Conservation (phyloP, 805 yeast genomes). For the Pichia scutulata region DNA sequence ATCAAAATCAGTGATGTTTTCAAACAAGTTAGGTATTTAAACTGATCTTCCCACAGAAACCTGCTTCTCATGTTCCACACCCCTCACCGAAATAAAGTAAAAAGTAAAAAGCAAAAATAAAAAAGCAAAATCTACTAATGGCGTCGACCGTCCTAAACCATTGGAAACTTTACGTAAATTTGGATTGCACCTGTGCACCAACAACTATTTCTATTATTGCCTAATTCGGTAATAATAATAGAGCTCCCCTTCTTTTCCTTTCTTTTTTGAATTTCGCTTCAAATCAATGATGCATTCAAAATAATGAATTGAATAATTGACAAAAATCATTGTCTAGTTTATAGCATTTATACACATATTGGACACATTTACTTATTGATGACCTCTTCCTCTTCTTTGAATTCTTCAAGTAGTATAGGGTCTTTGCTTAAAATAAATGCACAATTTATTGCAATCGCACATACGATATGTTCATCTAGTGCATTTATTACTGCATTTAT, state of each 20-base stretch:
- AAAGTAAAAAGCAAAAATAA: no score
- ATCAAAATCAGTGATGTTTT: neutral
- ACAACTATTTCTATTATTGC: neutral
- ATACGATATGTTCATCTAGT: conserved; percentile 59
- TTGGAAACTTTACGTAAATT: neutral
- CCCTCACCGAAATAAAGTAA: neutral
- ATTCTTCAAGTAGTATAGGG: neutral
- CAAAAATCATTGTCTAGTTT: neutral
- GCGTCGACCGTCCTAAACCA: neutral
- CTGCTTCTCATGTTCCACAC: neutral
- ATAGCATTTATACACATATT: neutral
- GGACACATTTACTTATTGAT: neutral
- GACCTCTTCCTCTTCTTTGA: neutral
- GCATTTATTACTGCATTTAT: conserved; percentile 72
- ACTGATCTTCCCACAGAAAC: neutral
- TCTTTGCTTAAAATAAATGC: conserved; percentile 43
- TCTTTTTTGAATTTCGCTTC: no score
- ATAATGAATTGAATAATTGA: neutral
- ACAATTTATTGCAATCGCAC: conserved; percentile 59
- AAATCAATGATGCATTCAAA: no score
- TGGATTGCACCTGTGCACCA: neutral
- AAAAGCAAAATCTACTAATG: neutral
- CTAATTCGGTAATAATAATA: neutral
- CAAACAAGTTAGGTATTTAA: neutral
- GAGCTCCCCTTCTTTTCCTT: no score